phyloP scores from a whole-genome alignment of 768 basidiomycete species.

The Mycena chlorophos region DNA sequence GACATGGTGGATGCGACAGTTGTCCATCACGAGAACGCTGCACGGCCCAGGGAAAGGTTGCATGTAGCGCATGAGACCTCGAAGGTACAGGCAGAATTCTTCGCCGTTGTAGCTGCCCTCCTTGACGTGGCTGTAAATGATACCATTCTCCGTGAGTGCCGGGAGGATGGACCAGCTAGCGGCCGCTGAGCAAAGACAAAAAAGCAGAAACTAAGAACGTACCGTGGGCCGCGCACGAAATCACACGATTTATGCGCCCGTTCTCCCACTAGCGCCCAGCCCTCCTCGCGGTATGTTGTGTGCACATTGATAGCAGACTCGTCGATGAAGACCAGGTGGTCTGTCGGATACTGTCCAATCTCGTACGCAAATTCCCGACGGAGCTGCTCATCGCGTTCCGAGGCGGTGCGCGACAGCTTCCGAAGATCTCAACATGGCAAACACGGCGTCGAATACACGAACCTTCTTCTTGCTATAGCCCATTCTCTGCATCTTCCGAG shows the following conservation, averaged over 20 bases:
- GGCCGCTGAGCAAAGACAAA: background rate
- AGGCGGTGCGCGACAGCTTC: background rate
- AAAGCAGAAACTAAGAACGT: background rate
- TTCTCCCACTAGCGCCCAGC: background rate
- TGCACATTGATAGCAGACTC: background rate
- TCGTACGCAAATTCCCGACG: background rate
- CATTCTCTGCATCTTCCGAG: background rate
- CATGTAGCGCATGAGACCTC: conserved; percentile 14
- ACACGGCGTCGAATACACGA: background rate
- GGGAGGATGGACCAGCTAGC: conserved; percentile 16
- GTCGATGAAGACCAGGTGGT: background rate
- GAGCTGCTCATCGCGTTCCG: background rate
- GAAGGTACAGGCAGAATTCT: conserved; percentile 9
- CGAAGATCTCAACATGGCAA: background rate
- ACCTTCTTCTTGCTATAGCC: background rate
- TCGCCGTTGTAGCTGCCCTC: conserved; percentile 18
- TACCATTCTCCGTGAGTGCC: conserved; percentile 7
- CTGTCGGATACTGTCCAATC: background rate
- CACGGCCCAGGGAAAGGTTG: conserved; percentile 16
- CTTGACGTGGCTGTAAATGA: conserved; percentile 15
- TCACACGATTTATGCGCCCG: background rate
- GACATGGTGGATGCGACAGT: conserved; percentile 28
- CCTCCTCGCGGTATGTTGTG: background rate
- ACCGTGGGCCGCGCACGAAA: background rate
- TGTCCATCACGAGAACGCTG: conserved; percentile 28